These are phyloP conservation scores for Cladosporium sp. DNA, from an alignment of 2,329 filamentous ascomycete species.

Conservation along the genomic window DNA sequence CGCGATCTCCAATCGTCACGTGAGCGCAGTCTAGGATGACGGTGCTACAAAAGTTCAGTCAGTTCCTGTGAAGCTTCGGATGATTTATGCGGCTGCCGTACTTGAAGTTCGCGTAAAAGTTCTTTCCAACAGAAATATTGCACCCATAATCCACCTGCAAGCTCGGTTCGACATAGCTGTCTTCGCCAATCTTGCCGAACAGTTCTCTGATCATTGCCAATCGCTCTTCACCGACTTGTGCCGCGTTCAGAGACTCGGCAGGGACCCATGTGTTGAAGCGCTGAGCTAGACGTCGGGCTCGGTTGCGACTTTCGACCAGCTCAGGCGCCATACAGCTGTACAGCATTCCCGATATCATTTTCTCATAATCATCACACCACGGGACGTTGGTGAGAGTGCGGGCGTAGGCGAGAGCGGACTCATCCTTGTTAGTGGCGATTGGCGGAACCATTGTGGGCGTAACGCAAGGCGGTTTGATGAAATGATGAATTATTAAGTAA, in stretches of 20 bases:
- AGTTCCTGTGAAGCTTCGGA: background rate
- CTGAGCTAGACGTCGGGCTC: constrained; percentile 50
- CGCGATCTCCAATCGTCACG: constrained; percentile 48
- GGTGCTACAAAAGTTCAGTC: constrained; percentile 51
- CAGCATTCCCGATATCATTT: constrained; percentile 59
- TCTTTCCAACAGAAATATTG: constrained; percentile 57
- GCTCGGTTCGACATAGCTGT: constrained; percentile 55
- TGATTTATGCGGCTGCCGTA: too few species aligned
- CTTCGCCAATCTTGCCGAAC: constrained; percentile 23
- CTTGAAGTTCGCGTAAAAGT: constrained; percentile 61
- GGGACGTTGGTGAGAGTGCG: constrained; percentile 47
- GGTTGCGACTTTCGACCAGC: constrained; percentile 46
- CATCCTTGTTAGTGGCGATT: constrained; percentile 35
- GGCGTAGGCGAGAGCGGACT: constrained; percentile 41
- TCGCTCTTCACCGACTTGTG: background rate
- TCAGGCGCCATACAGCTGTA: constrained; percentile 48
- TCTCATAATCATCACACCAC: constrained; percentile 57
- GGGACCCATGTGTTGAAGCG: constrained; percentile 55
- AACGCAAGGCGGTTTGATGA: too few species aligned
- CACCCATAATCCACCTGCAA: constrained; percentile 61
- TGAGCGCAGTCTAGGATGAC: constrained; percentile 49
- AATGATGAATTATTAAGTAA: too few species aligned
- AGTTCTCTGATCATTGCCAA: background rate
- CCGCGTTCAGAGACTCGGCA: background rate
- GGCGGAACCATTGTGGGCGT: constrained; percentile 1